Evolutionary conservation across 2,329 filamentous ascomycete genomes (phyloP).

Genomic region (Cercospora brassicicola): DNA sequence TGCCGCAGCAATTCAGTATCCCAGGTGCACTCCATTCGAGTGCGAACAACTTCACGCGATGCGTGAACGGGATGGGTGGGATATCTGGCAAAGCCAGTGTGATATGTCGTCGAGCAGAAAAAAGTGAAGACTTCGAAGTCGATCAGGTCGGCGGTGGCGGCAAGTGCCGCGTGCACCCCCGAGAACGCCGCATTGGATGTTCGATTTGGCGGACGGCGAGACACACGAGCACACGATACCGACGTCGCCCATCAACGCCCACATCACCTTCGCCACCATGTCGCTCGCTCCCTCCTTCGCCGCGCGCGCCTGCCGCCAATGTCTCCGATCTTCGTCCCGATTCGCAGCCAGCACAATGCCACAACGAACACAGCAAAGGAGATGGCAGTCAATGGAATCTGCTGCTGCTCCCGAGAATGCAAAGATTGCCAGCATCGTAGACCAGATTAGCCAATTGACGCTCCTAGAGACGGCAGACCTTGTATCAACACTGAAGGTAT

Average conservation of each 20-base stretch:
- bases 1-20: constrained; percentile 31
- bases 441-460: constrained; percentile 98
- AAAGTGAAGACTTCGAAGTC: constrained; percentile 6
- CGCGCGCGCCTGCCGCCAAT: constrained; percentile 48
- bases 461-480: constrained; percentile 96
- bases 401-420: constrained; percentile 62
- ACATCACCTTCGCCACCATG: constrained; percentile 40
- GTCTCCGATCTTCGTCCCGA: constrained; percentile 33
- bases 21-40: constrained; percentile 36
- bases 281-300: constrained; percentile 48
- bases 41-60: background rate
- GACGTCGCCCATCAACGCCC: background rate
- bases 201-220: constrained; percentile 1
- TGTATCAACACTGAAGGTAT: constrained; percentile 90
- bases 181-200: constrained; percentile 7
- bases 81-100: constrained; percentile 4
- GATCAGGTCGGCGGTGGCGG: constrained; percentile 1
- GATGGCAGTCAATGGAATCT: constrained; percentile 83
- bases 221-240: constrained; percentile 16
- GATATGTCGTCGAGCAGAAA: constrained; percentile 9
- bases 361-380: constrained; percentile 49
- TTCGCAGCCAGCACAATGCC: constrained; percentile 30
- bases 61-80: background rate
- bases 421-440: constrained; percentile 92
- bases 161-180: constrained; percentile 6